Evolutionary conservation across 208 protist species (phyloP).

Genomic region (Trypanosoma rangeli): DNA sequence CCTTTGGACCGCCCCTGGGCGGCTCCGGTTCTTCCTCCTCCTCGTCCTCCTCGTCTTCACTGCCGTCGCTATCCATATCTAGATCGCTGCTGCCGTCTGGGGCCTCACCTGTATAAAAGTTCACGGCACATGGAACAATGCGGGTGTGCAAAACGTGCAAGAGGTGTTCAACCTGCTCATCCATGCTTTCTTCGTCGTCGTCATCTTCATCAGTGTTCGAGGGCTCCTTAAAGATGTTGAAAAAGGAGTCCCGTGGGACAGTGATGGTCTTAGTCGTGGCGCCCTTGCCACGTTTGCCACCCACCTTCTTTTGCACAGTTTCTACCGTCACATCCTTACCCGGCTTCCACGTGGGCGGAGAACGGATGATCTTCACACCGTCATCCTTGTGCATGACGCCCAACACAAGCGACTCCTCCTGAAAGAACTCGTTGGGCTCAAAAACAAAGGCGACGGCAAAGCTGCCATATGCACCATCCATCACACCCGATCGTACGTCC

Average conservation of each 20-base stretch:
- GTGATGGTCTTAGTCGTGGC: conserved; percentile 43
- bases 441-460: conserved; percentile 83
- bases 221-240: conserved; percentile 69
- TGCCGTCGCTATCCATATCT: conserved; percentile 65
- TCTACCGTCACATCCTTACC: conserved; percentile 77
- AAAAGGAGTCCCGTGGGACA: conserved; percentile 73
- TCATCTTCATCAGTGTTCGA: conserved; percentile 23
- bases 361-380: conserved; percentile 42
- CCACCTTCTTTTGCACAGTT: conserved; percentile 57
- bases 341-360: conserved; percentile 74
- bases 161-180: conserved; percentile 50
- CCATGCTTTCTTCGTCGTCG: conserved; percentile 44
- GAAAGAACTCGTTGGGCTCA: conserved; percentile 77
- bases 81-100: conserved; percentile 71
- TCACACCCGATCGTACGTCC: conserved; percentile 53
- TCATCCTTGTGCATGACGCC: conserved; percentile 49
- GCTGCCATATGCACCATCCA: conserved; percentile 59
- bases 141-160: conserved; percentile 51
- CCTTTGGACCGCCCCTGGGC: neutral
- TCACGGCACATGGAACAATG: conserved; percentile 76
- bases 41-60: conserved; percentile 74
- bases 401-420: conserved; percentile 67
- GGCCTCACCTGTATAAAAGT: conserved; percentile 88
- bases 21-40: conserved; percentile 25
- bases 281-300: conserved; percentile 44